Conservation (phyloP, 1,284 basidiomycete genomes). For the Ustilago crameri region DNA sequence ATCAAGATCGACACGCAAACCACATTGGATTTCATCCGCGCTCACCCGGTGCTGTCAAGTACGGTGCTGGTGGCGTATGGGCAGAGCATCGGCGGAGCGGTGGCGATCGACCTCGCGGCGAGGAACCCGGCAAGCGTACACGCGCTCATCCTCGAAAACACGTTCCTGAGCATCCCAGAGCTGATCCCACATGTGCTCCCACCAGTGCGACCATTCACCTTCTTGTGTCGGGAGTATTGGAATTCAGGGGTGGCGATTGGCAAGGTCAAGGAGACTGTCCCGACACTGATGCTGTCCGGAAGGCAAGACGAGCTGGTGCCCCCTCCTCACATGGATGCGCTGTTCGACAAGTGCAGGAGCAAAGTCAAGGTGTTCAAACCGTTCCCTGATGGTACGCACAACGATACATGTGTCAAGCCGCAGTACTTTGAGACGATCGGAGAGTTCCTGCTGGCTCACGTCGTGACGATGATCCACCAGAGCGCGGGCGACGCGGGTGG, state of each 20-base stretch:
- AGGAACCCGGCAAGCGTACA: slow-evolving; percentile 77
- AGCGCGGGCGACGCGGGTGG: background rate
- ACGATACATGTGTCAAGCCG: slow-evolving; percentile 64
- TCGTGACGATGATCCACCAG: slow-evolving; percentile 24
- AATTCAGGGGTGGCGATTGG: slow-evolving; percentile 80
- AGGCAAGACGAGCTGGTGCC: slow-evolving; percentile 85
- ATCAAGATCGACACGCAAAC: slow-evolving; percentile 78
- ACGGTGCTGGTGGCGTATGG: slow-evolving; percentile 77
- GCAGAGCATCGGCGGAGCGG: slow-evolving; percentile 96
- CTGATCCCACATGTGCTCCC: slow-evolving; percentile 80
- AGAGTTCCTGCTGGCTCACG: slow-evolving; percentile 53
- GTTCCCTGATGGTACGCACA: slow-evolving; percentile 78
- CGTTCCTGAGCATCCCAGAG: slow-evolving; percentile 63
- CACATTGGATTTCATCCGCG: slow-evolving; percentile 79
- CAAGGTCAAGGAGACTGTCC: slow-evolving; percentile 77
- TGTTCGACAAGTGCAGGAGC: slow-evolving; percentile 74
- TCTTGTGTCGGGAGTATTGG: slow-evolving; percentile 89
- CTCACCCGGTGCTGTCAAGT: slow-evolving; percentile 76
- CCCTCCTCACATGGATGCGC: slow-evolving; percentile 80
- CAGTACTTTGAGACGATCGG: slow-evolving; percentile 63
- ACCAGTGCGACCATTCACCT: slow-evolving; percentile 79
- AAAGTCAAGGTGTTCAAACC: slow-evolving; percentile 70
- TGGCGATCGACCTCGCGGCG: slow-evolving; percentile 86
- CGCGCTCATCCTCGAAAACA: slow-evolving; percentile 89
- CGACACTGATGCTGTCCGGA: slow-evolving; percentile 87